These are phyloP conservation scores for Casuarina equisetifolia DNA, from an alignment of 306 rosid genomes.

Conservation along the genomic window DNA sequence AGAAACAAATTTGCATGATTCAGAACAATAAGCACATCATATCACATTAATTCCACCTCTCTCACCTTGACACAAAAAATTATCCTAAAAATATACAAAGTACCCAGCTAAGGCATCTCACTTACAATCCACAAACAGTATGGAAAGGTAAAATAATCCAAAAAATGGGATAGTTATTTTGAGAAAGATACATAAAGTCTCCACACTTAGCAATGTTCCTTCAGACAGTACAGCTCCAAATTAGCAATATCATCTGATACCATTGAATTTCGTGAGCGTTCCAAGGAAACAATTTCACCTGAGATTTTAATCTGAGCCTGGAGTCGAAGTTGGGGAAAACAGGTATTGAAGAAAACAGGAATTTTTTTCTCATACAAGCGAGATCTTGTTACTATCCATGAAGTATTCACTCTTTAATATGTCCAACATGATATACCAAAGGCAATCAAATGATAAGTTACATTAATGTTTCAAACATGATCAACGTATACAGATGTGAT, in stretches of 20 bases:
- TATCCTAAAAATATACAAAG: background rate
- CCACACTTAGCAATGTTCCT: background rate
- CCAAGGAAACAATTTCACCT: too few species aligned
- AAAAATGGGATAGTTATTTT: background rate
- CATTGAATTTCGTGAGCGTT: background rate
- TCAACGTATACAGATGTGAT: background rate
- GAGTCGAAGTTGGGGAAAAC: background rate
- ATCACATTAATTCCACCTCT: slow-evolving; percentile 20
- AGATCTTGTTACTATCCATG: background rate
- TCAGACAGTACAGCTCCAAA: background rate
- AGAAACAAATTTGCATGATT: slow-evolving; percentile 23
- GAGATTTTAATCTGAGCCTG: too few species aligned
- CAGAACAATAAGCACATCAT: slow-evolving; percentile 13
- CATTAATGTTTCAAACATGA: background rate
- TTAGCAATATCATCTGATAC: background rate
- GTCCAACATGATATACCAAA: background rate
- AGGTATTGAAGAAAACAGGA: too few species aligned
- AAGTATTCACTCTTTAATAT: background rate
- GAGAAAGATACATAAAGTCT: background rate
- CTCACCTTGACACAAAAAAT: background rate
- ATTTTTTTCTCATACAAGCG: background rate
- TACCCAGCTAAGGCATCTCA: background rate
- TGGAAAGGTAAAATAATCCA: background rate
- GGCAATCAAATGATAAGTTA: background rate
- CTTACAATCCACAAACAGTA: background rate